These are phyloP conservation scores for Caryocar brasiliense DNA, from an alignment of 441 rosid genomes.

Conservation along the genomic window DNA sequence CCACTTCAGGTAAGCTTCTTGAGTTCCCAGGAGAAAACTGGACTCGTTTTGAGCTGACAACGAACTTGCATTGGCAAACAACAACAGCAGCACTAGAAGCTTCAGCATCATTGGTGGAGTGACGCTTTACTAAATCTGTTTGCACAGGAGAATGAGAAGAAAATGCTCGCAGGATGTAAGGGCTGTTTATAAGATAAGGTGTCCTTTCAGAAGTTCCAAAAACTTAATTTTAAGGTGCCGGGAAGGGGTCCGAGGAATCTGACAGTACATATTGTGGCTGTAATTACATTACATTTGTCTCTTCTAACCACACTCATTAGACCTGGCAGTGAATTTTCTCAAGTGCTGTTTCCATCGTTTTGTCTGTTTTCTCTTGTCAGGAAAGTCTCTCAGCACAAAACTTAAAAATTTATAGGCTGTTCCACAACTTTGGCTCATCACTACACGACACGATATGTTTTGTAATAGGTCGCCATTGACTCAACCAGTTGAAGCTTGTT, in stretches of 20 bases:
- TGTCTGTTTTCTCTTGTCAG: slow-evolving; percentile 17
- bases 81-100: slow-evolving; percentile 15
- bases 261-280: slow-evolving; percentile 8
- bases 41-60: slow-evolving; percentile 3
- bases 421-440: not conserved
- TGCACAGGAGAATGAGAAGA: not conserved
- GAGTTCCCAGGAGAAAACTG: slow-evolving; percentile 3
- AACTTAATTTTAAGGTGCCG: no score
- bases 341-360: slow-evolving; percentile 8
- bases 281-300: slow-evolving; percentile 16
- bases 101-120: slow-evolving; percentile 10
- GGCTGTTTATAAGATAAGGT: no score
- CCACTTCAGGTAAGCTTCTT: slow-evolving; percentile 28
- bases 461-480: no score
- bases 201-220: no score
- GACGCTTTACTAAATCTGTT: not conserved
- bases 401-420: not conserved
- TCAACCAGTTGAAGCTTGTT: no score
- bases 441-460: no score
- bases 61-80: slow-evolving; percentile 15
- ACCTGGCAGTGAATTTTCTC: slow-evolving; percentile 16
- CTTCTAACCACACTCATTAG: slow-evolving; percentile 3
- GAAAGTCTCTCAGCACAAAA: not conserved
- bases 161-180: not conserved
- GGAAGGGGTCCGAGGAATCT: slow-evolving; percentile 12